Base-by-base conservation (phyloP, 768 basidiomycete species). In the Russula dissimulans region DNA sequence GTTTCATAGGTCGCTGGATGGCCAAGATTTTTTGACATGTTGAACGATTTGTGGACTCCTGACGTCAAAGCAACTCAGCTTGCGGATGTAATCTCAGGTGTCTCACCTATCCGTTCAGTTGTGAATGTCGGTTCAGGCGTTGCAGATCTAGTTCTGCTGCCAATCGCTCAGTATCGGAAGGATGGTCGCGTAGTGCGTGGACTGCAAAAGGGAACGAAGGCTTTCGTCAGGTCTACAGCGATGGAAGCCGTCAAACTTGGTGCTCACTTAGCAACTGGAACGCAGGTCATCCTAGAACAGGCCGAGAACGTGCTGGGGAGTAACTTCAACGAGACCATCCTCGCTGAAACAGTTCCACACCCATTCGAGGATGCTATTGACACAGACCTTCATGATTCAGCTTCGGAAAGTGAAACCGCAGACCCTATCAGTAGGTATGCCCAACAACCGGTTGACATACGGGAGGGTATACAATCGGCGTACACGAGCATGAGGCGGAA, bases 1-100 rank as follows among this genome's bases (percentile, higher is more conserved):
- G 26, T 36, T 14, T 14, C 14, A 47, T 67, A 98, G 95, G 81
- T 97, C 47, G 88, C 89, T 15, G 95, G 95, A n/a, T 94, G 92
- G 91, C 77, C 89, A 9, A 83, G 85, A 47, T 76, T 98, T 36
- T 93, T 91, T 64, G 89, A 94, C 65, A 81, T 90, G 46, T 76
- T 99, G n/a, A 97, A 98, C 66, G 95, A 98, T 68, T 76, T 98
- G 29, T 99, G 97, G 97, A 97, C 97, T 0, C 97, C 97, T 4
- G 97, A 99, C 71, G 97, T 99, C 54, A 98, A 97, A 71, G 94
- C 97, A 12, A 97, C 97, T 9, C 97, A 99, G 69, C 81, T 99
- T 11, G 91, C 91, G 15, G 95, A 98, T 64, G 91, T 99, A 52
- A 90, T 99, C 55, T 95, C 95, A 26, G 97, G 97, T 6, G 93